Conservation (phyloP, 371 early-diverging fungal species). For the Mucor sp. region DNA sequence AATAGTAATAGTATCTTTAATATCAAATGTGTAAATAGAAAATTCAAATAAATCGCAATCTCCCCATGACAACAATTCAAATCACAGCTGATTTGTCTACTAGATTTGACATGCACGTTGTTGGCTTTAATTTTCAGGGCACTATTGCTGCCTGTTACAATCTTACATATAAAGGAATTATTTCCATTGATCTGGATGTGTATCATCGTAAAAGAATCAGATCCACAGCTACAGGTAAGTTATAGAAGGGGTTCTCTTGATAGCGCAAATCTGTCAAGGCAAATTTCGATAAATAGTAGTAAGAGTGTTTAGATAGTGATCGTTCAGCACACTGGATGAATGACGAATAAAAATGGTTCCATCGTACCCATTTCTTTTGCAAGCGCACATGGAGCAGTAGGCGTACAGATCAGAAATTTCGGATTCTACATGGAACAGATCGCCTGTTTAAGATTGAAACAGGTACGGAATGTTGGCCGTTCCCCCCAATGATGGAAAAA, state of each 20-base stretch:
- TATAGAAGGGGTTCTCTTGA: too few relatives aligned
- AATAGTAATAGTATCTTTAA: neutral
- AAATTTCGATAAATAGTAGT: too few relatives aligned
- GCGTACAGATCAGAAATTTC: neutral
- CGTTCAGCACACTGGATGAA: neutral
- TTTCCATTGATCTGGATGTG: too few relatives aligned
- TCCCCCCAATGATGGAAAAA: neutral
- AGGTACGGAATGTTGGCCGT: neutral
- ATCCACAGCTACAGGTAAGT: too few relatives aligned
- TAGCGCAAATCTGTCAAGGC: too few relatives aligned
- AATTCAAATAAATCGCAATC: neutral
- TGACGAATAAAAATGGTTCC: neutral
- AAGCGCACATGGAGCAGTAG: neutral
- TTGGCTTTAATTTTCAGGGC: neutral
- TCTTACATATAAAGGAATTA: too few relatives aligned
- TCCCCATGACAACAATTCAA: neutral
- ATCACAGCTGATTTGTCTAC: too few relatives aligned
- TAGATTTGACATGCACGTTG: neutral
- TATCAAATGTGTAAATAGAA: neutral
- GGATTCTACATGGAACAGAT: neutral
- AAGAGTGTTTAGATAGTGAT: too few relatives aligned
- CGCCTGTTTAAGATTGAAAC: neutral
- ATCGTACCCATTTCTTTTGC: too few relatives aligned
- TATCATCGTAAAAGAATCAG: too few relatives aligned
- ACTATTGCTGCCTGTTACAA: neutral